Conservation (phyloP, 257 asterid species). For the Ballota nigra region DNA sequence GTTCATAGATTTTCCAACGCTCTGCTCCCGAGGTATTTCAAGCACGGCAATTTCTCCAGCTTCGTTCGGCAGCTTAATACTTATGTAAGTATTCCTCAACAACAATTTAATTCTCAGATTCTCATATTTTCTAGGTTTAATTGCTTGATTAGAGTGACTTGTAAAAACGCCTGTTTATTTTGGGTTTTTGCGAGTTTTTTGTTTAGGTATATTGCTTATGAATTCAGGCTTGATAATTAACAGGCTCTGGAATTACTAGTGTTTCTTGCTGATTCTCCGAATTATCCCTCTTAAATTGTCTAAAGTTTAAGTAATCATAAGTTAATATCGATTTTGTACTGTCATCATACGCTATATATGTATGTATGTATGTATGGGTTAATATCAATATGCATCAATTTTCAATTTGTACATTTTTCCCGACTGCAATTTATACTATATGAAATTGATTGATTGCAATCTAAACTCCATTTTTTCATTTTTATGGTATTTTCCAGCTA, state of each 20-base stretch:
- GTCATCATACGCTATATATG: too few relatives aligned
- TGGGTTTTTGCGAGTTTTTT: neutral
- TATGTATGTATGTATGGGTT: too few relatives aligned
- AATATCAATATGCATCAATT: too few relatives aligned
- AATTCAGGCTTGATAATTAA: neutral
- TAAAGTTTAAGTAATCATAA: neutral
- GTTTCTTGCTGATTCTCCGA: neutral
- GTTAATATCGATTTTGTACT: too few relatives aligned
- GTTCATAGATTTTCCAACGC: constrained; percentile 60
- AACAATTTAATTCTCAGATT: neutral
- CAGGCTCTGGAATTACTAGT: neutral
- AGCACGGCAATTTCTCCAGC: constrained; percentile 91
- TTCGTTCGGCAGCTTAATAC: constrained; percentile 97
- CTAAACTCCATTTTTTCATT: too few relatives aligned
- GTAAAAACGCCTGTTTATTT: neutral
- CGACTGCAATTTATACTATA: too few relatives aligned
- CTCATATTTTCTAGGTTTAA: neutral
- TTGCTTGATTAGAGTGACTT: neutral
- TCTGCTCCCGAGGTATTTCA: constrained; percentile 81
- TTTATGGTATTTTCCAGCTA: too few relatives aligned
- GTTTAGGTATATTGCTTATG: neutral
- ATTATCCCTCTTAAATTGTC: neutral
- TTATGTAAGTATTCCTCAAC: constrained; percentile 56
- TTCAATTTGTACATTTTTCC: too few relatives aligned
- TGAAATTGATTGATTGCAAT: too few relatives aligned